Base-by-base conservation (phyloP, 1,284 basidiomycete genomes). In the Malassezia sp. region DNA sequence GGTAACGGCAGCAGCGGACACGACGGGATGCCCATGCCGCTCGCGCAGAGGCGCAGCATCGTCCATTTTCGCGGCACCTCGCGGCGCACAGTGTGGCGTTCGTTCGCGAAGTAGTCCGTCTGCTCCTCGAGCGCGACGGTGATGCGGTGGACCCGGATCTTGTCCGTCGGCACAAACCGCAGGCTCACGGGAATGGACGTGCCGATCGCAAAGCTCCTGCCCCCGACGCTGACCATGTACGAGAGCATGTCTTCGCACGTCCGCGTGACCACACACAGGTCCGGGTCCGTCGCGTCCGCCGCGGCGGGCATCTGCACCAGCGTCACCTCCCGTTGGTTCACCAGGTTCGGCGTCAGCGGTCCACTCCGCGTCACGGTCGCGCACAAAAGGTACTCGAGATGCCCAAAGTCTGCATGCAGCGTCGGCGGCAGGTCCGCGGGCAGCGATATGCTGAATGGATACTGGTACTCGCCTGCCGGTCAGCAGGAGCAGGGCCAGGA, bases 241-340 rank as follows among this genome's bases (percentile, higher is more conserved):
- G 86, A 81, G 63, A 96, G 75, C 67, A 93, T 83, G 49, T 82
- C 78, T 52, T 95, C 90, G 90, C 90, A 97, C 59, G 84, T 81
- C 20, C 87, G 75, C 67, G 93, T 85, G 11, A 96, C 81, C 38
- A 89, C 78, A n/a, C n/a, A n/a, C n/a, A n/a, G n/a, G n/a, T n/a
- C n/a, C n/a, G n/a, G n/a, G n/a, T n/a, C n/a, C 51, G 96, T 82
- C 58, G 81, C 75, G 62, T 85, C 85, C 4, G 75, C 78, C 53
- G 84, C 84, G 61, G 90, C 86, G 5, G 86, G 87, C 38, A 77
- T 79, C 17, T 83, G 78, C 24, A 95, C 79, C 36, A 93, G 77
- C 0, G 76, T 75, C 12, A 96, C 81, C 40, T 90, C 84, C 32
- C 80, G 77, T 28, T 77, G 73, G 6, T 84, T 78, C 1, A 76